These are phyloP conservation scores for Trypanosoma rangeli DNA, from an alignment of 208 protist genomes.

Conservation along the genomic window DNA sequence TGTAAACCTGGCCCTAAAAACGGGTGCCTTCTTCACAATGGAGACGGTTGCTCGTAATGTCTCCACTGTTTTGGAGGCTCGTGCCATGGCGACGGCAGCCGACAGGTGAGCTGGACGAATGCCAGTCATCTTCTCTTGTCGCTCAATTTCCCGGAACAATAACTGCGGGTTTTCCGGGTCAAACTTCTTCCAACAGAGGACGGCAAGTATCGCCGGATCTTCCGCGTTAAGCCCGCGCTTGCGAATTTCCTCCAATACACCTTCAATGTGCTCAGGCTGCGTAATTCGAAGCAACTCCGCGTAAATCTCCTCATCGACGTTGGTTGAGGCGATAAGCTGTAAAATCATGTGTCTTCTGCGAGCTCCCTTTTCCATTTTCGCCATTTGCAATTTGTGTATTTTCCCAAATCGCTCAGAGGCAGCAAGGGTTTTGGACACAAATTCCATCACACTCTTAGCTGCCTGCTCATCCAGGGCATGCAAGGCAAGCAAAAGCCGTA, in stretches of 20 bases:
- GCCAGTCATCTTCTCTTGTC: slow-evolving; percentile 55
- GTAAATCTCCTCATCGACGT: slow-evolving; percentile 79
- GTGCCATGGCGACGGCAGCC: slow-evolving; percentile 41
- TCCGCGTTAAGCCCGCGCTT: slow-evolving; percentile 68
- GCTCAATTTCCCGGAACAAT: slow-evolving; percentile 67
- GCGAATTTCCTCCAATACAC: slow-evolving; percentile 57
- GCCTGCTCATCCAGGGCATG: slow-evolving; percentile 36
- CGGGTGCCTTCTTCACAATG: slow-evolving; percentile 41
- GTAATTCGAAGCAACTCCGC: slow-evolving; percentile 68
- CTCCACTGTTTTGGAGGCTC: slow-evolving; percentile 35
- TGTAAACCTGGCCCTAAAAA: slow-evolving; percentile 20
- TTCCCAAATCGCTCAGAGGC: slow-evolving; percentile 32
- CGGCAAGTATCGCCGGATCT: slow-evolving; percentile 66
- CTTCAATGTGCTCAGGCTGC: slow-evolving; percentile 39
- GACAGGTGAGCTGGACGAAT: slow-evolving; percentile 51
- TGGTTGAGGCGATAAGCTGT: slow-evolving; percentile 53
- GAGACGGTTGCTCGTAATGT: slow-evolving; percentile 33
- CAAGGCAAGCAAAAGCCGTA: slow-evolving; percentile 38
- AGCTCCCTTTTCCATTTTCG: slow-evolving; percentile 43
- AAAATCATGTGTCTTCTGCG: slow-evolving; percentile 44
- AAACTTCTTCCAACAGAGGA: slow-evolving; percentile 53
- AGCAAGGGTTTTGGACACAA: slow-evolving; percentile 49
- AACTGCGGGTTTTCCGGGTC: slow-evolving; percentile 41
- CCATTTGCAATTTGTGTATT: slow-evolving; percentile 56
- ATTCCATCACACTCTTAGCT: slow-evolving; percentile 32